Conservation (phyloP, 257 asterid species). For the Lithospermum erythrorhizon region DNA sequence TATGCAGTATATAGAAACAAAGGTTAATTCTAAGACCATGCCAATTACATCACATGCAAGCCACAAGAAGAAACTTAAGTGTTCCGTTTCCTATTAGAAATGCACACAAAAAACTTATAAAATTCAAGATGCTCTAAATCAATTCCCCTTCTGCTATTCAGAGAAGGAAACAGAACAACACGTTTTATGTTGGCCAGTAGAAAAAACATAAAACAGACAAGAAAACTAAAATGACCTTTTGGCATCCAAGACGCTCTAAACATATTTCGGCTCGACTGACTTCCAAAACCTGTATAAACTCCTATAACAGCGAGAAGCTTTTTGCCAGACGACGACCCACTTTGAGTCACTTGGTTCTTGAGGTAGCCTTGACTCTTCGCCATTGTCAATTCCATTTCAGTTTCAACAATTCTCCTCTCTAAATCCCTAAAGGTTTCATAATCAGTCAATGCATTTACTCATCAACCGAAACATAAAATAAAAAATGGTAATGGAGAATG, state of each 20-base stretch:
- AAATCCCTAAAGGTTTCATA: conserved; percentile 38
- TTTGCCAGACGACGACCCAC: conserved; percentile 39
- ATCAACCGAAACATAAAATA: conserved; percentile 10
- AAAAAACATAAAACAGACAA: background rate
- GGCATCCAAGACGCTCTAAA: conserved; percentile 83
- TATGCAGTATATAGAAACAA: too few species aligned
- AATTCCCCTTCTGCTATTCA: too few species aligned
- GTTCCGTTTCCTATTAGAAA: too few species aligned
- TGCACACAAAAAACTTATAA: too few species aligned
- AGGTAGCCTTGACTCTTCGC: conserved; percentile 94
- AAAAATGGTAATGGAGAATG: conserved; percentile 16
- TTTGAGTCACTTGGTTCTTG: conserved; percentile 50
- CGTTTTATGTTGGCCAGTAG: background rate
- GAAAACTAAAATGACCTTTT: conserved; percentile 35
- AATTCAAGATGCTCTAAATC: too few species aligned
- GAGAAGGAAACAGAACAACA: background rate
- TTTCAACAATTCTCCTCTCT: conserved; percentile 68
- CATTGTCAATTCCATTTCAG: conserved; percentile 81
- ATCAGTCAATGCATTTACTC: conserved; percentile 2
- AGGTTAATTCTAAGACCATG: too few species aligned
- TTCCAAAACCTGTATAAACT: conserved; percentile 80
- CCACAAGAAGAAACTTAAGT: too few species aligned
- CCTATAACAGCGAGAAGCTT: conserved; percentile 78
- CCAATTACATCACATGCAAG: too few species aligned
- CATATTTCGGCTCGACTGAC: conserved; percentile 55